phyloP scores from a whole-genome alignment of 78 protist genomes.

The Dictyostelium firmibasis region DNA sequence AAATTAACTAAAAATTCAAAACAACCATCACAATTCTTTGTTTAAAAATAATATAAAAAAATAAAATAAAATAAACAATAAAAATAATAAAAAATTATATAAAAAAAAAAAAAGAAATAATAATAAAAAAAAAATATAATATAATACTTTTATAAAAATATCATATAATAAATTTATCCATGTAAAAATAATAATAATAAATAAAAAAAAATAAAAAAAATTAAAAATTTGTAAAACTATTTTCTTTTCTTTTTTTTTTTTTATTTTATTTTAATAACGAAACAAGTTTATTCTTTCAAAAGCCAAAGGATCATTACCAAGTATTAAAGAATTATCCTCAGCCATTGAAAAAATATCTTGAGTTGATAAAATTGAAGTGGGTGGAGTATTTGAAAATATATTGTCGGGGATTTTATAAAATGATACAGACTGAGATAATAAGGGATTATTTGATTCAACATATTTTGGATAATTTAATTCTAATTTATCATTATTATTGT shows the following conservation, averaged over 20 bases:
- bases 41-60: neutral
- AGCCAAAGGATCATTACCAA: conserved; percentile 20
- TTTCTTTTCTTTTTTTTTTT: no score
- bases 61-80: neutral
- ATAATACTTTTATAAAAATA: neutral
- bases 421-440: neutral
- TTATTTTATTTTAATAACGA: neutral
- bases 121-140: neutral
- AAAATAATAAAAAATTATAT: neutral
- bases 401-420: conserved; percentile 27
- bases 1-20: conserved; percentile 27
- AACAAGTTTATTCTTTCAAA: conserved; percentile 31
- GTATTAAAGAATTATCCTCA: conserved; percentile 9
- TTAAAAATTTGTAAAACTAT: neutral
- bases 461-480: conserved; percentile 3
- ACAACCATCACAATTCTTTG: conserved; percentile 12
- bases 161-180: neutral
- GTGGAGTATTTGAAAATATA: neutral
- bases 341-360: conserved; percentile 37
- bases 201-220: no score
- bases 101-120: neutral
- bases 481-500: neutral
- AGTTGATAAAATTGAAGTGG: neutral
- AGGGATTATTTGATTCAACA: conserved; percentile 4
- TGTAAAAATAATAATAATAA: neutral